Conservation (phyloP, 2,329 filamentous ascomycete species). For the Calycina marina region DNA sequence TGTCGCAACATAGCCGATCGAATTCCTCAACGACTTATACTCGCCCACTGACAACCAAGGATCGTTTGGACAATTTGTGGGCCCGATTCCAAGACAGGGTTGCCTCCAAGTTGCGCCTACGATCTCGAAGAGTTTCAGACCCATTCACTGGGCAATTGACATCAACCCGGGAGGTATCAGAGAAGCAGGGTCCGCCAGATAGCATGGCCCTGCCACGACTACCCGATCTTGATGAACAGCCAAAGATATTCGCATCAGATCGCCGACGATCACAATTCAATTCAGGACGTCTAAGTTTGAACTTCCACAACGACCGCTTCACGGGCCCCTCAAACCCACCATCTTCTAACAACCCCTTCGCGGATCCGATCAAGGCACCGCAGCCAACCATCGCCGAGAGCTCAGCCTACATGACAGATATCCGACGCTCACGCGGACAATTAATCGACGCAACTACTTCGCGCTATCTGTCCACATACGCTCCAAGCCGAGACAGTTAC, state of each 20-base stretch:
- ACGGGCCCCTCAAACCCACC: constrained; percentile 11
- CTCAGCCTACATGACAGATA: constrained; percentile 31
- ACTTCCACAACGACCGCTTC: constrained; percentile 18
- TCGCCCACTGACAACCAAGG: constrained; percentile 14
- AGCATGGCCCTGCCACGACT: constrained; percentile 16
- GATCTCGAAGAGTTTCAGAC: constrained; percentile 23
- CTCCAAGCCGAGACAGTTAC: constrained; percentile 21
- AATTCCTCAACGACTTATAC: constrained; percentile 20
- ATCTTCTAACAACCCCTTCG: constrained; percentile 4
- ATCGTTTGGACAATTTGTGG: constrained; percentile 32
- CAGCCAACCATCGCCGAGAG: constrained; percentile 19
- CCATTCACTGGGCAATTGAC: constrained; percentile 31
- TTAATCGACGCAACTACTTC: constrained; percentile 22
- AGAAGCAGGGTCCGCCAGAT: constrained; percentile 14
- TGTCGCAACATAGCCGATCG: constrained; percentile 26
- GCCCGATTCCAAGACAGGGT: constrained; percentile 28
- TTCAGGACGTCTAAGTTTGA: constrained; percentile 16
- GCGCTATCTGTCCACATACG: constrained; percentile 18
- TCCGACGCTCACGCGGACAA: constrained; percentile 34
- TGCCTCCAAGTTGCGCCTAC: constrained; percentile 26
- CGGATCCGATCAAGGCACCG: constrained; percentile 15
- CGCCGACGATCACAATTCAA: constrained; percentile 11
- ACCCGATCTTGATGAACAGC: constrained; percentile 11
- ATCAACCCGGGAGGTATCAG: constrained; percentile 13
- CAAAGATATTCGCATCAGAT: constrained; percentile 15